Evolutionary conservation across 1,284 basidiomycete genomes (phyloP).

Genomic region (Puccinia brachypodii): DNA sequence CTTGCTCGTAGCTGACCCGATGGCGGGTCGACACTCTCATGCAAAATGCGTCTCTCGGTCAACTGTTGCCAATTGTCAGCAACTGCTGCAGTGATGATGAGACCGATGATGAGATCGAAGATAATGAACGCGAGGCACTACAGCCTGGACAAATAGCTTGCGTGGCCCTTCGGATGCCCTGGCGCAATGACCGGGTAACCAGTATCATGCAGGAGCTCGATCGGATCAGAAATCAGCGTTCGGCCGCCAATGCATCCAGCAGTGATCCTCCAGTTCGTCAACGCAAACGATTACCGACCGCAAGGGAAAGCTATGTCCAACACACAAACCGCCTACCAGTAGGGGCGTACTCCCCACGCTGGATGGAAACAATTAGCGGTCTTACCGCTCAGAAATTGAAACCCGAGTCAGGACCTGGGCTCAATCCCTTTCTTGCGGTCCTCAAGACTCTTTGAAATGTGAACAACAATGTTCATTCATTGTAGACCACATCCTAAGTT

Average conservation of each 20-base stretch:
- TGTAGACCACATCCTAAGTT: background rate
- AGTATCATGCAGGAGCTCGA: background rate
- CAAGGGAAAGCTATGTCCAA: background rate
- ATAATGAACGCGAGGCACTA: constrained; percentile 1
- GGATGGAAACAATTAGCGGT: background rate
- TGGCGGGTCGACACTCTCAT: background rate
- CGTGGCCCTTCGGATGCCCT: background rate
- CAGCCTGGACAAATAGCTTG: background rate
- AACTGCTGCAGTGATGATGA: constrained; percentile 23
- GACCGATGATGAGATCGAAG: constrained; percentile 55
- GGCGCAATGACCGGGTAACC: background rate
- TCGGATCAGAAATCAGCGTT: background rate
- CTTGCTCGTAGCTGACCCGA: background rate
- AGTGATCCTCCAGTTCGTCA: background rate
- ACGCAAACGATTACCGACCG: background rate
- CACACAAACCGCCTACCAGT: background rate
- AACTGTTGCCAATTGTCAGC: constrained; percentile 9
- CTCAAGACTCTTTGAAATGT: background rate
- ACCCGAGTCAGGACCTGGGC: background rate
- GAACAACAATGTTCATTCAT: background rate
- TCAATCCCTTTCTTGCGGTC: background rate
- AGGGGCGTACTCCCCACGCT: background rate
- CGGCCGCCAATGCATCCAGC: background rate
- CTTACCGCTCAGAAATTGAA: background rate
- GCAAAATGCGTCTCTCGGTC: background rate